Conservation (phyloP, 129 eudicot genomes). For the Chrysanthemum lavandulifolium region DNA sequence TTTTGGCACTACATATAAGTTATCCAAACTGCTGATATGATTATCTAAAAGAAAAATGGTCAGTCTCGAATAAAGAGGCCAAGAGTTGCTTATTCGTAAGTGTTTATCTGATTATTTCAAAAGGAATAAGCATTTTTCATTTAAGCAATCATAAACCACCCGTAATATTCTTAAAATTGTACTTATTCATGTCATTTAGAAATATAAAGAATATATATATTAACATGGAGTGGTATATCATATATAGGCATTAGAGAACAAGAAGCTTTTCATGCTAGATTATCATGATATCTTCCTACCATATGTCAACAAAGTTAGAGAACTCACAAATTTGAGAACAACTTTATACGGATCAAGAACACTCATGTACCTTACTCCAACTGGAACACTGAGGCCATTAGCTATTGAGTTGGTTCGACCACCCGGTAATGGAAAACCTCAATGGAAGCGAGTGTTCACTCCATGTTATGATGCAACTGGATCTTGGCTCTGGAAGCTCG, state of each 20-base stretch:
- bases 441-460: slow-evolving; percentile 49
- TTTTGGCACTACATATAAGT: too few species aligned
- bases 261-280: slow-evolving; percentile 67
- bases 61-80: too few species aligned
- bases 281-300: slow-evolving; percentile 75
- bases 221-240: not conserved
- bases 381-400: slow-evolving; percentile 51
- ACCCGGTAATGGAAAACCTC: slow-evolving; percentile 50
- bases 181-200: not conserved
- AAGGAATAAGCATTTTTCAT: too few species aligned
- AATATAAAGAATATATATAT: not conserved
- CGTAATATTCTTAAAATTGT: not conserved
- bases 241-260: slow-evolving; percentile 57
- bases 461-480: slow-evolving; percentile 64
- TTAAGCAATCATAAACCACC: too few species aligned
- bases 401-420: slow-evolving; percentile 69
- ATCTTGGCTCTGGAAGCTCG: slow-evolving; percentile 83
- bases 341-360: slow-evolving; percentile 79
- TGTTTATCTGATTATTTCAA: too few species aligned
- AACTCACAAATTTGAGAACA: slow-evolving; percentile 41
- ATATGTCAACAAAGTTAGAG: slow-evolving; percentile 62
- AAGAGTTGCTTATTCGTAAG: too few species aligned
- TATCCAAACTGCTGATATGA: too few species aligned
- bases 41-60: too few species aligned
- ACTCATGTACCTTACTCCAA: slow-evolving; percentile 51